A percentile compares a stretch with the other conserved stretches of the same genome.
Evolutionary conservation across 495 filamentous ascomycete genomes (phyloP).

Genomic region (Xylaria venustula): DNA sequence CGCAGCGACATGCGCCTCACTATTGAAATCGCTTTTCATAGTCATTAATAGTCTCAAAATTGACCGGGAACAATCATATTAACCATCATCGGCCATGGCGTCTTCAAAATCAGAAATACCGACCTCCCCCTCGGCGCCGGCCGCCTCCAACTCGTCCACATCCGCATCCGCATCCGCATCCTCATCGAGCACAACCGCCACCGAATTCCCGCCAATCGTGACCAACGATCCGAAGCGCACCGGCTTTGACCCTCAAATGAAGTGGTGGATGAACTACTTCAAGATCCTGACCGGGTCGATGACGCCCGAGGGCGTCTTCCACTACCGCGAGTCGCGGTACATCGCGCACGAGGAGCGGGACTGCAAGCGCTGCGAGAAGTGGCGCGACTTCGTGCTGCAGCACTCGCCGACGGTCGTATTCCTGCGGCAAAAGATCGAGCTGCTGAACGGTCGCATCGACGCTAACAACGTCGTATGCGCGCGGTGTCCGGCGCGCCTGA

Average conservation of each 20-base stretch:
- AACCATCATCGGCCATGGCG: constrained; percentile 15
- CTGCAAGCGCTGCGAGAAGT: constrained; percentile 72
- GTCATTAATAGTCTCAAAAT: too few species aligned
- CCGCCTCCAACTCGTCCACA: constrained; percentile 1
- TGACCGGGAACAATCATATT: neutral
- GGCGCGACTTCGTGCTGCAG: constrained; percentile 74
- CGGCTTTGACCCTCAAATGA: constrained; percentile 60
- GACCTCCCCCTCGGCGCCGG: constrained; percentile 3
- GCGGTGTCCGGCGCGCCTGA: constrained; percentile 60
- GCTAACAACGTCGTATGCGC: constrained; percentile 74
- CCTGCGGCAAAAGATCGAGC: constrained; percentile 70
- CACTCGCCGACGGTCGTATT: constrained; percentile 86
- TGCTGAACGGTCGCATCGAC: constrained; percentile 73
- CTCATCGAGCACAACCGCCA: constrained; percentile 11
- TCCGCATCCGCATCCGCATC: constrained; percentile 3
- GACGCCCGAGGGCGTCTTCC: constrained; percentile 62
- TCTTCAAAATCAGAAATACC: constrained; percentile 17
- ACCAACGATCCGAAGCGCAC: constrained; percentile 51
- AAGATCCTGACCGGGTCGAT: constrained; percentile 68
- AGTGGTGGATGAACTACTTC: constrained; percentile 79
- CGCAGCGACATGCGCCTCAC: too few species aligned
- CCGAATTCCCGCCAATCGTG: constrained; percentile 29
- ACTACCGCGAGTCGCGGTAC: constrained; percentile 70
- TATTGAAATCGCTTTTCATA: too few species aligned
- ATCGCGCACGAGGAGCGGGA: constrained; percentile 64